Evolutionary conservation across 108 stramenopile species (phyloP), one percentile per base, ranked within the genome.

Genomic region (Discostella stelligeroides): DNA sequence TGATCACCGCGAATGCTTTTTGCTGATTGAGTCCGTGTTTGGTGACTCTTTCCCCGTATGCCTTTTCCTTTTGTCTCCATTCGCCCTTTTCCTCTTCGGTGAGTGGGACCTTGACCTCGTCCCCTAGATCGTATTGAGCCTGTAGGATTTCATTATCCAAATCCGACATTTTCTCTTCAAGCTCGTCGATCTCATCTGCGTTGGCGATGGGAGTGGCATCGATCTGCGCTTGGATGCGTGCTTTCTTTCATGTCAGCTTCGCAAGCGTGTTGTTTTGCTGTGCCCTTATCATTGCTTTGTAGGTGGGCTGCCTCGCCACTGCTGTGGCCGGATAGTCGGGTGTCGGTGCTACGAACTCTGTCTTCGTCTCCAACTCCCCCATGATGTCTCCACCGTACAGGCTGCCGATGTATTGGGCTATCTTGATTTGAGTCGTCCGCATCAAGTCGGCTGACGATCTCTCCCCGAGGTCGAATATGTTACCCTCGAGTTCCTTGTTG

Each of bases 281-380:
- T 0, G 30, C 47, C 8, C 46, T 14, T 11, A 48, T 25, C 63
- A 65, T 65, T 11, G 15, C 24, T 25, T 65, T 47, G 29, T 65
- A 65, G 24, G n/a, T 47, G 12, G 63, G 1, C 18, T 48, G 12
- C 5, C 46, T 0, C 0, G 47, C 18, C 0, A 65, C 6, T 13
- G 63, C 63, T 18, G 47, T 49, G 0, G 0, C 4, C 1, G 63
- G 63, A 49, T 65, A 65, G 25, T 48, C 47, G 13, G 24, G 14
- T 14, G 46, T 46, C 12, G 47, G 63, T 10, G 47, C 29, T 15
- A 65, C 63, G 7, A 65, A 65, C 18, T 65, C 63, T 3, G 20
- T 65, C 63, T 65, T 65, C 63, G 63, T 65, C 47, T 65, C 46
- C 47, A 65, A 17, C 24, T 65, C 63, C 13, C 63, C 63, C 63